A percentile compares a stretch with the other conserved stretches of the same genome.
phyloP scores from a whole-genome alignment of 2,329 filamentous ascomycete genomes.

The Ceratocystis huliohia region DNA sequence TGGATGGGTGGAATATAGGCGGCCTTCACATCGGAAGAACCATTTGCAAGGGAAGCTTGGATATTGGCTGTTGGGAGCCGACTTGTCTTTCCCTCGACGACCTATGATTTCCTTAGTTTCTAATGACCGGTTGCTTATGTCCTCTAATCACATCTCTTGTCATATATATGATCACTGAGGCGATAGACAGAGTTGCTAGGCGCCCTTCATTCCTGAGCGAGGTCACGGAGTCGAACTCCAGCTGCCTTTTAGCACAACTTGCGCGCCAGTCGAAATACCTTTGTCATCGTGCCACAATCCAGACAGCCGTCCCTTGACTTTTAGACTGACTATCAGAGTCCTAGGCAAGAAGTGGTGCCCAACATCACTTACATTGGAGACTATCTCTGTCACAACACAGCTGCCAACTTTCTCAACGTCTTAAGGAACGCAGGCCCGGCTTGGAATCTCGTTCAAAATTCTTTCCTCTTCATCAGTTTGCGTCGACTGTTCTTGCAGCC shows the following conservation, averaged over 20 bases:
- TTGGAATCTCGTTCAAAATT: slow-evolving; percentile 20
- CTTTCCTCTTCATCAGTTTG: slow-evolving; percentile 16
- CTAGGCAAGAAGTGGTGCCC: not conserved
- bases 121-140: not conserved
- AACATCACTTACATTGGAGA: not conserved
- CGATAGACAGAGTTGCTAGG: slow-evolving; percentile 5
- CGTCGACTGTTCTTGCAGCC: slow-evolving; percentile 6
- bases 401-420: slow-evolving; percentile 14
- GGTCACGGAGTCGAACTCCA: not conserved
- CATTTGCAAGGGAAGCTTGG: slow-evolving; percentile 10
- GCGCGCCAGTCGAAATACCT: slow-evolving; percentile 17
- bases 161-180: slow-evolving; percentile 20
- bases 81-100: slow-evolving; percentile 14
- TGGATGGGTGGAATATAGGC: not conserved
- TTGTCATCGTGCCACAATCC: slow-evolving; percentile 20
- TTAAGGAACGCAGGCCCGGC: slow-evolving; percentile 21
- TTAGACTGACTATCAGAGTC: slow-evolving; percentile 7
- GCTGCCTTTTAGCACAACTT: slow-evolving; percentile 2
- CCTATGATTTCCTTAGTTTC: slow-evolving; percentile 1
- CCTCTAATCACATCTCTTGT: slow-evolving; percentile 15
- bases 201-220: slow-evolving; percentile 21
- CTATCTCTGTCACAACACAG: not conserved
- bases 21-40: not conserved
- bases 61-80: slow-evolving; percentile 17
- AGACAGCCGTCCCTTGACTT: slow-evolving; percentile 14